phyloP scores from a whole-genome alignment of 495 filamentous ascomycete genomes.

The Sabuloglossum arenarium region DNA sequence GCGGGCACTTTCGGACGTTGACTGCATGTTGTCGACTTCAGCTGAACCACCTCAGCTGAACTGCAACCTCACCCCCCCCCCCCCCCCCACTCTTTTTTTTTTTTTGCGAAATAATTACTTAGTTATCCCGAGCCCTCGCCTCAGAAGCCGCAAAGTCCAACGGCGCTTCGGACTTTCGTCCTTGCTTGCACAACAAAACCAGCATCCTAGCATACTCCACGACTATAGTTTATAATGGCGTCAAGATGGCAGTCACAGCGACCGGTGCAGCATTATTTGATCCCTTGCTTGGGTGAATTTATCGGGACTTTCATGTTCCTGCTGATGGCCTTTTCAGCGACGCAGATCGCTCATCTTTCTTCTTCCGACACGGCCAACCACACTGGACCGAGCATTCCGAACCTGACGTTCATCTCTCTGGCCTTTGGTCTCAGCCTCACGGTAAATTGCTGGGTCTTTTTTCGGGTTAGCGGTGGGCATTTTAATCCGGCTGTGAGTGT shows the following conservation, averaged over 20 bases:
- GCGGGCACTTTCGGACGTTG: too few relatives aligned
- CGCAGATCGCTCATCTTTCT: slow-evolving; percentile 44
- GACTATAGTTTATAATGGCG: too few relatives aligned
- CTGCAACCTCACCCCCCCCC: too few relatives aligned
- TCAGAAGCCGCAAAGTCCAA: too few relatives aligned
- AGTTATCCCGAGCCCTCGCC: too few relatives aligned
- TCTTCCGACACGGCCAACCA: slow-evolving; percentile 2
- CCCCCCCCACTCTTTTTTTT: too few relatives aligned
- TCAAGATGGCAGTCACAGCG: background rate
- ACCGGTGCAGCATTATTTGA: slow-evolving; percentile 24
- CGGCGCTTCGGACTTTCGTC: too few relatives aligned
- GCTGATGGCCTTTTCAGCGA: slow-evolving; percentile 60
- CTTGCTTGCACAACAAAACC: too few relatives aligned
- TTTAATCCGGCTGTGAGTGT: slow-evolving; percentile 56
- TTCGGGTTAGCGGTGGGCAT: slow-evolving; percentile 54
- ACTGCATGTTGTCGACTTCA: too few relatives aligned
- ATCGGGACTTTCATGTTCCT: slow-evolving; percentile 69
- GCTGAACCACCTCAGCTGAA: too few relatives aligned
- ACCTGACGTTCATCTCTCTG: slow-evolving; percentile 47
- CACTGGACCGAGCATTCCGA: slow-evolving; percentile 7
- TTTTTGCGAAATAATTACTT: too few relatives aligned
- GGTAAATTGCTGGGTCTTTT: slow-evolving; percentile 76
- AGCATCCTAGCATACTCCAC: too few relatives aligned
- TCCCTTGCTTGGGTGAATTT: slow-evolving; percentile 48
- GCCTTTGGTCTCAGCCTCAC: slow-evolving; percentile 55